These are phyloP conservation scores for Fusarium sp. DNA, from an alignment of 2,329 filamentous ascomycete species.

Conservation along the genomic window DNA sequence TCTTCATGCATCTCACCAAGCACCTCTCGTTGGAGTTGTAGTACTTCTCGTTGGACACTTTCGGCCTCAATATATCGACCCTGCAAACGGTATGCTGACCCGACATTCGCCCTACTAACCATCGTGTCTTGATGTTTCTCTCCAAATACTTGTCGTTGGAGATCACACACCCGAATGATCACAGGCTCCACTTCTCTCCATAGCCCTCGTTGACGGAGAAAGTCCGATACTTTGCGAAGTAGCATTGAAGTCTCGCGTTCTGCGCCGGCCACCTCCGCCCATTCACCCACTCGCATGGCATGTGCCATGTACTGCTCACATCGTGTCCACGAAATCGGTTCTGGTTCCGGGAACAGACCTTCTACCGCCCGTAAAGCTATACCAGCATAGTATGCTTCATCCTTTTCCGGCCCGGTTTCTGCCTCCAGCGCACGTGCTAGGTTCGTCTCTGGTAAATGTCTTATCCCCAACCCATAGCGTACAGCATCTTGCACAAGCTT, in stretches of 20 bases:
- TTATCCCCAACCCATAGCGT: not conserved
- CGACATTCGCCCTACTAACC: conserved; percentile 1
- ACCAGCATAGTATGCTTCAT: not conserved
- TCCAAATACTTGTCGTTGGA: not conserved
- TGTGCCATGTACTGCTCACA: not conserved
- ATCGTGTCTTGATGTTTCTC: conserved; percentile 19
- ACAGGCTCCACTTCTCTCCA: not conserved
- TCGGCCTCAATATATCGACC: not conserved
- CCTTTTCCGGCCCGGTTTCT: not conserved
- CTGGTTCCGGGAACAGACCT: not conserved
- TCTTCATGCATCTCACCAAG: not conserved
- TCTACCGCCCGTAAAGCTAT: not conserved
- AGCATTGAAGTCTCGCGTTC: not conserved
- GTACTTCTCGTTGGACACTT: not conserved
- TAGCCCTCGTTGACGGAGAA: accelerated
- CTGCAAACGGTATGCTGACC: not conserved
- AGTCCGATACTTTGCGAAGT: accelerated
- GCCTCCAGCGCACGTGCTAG: too few species aligned
- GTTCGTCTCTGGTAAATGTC: not conserved
- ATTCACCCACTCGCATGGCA: not conserved
- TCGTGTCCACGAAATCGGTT: not conserved
- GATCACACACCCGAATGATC: not conserved
- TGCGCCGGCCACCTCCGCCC: not conserved
- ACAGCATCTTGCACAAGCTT: conserved; percentile 6
- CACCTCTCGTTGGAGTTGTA: not conserved